Conservation (phyloP, 441 rosid genomes). For the Adansonia madagascariensis region DNA sequence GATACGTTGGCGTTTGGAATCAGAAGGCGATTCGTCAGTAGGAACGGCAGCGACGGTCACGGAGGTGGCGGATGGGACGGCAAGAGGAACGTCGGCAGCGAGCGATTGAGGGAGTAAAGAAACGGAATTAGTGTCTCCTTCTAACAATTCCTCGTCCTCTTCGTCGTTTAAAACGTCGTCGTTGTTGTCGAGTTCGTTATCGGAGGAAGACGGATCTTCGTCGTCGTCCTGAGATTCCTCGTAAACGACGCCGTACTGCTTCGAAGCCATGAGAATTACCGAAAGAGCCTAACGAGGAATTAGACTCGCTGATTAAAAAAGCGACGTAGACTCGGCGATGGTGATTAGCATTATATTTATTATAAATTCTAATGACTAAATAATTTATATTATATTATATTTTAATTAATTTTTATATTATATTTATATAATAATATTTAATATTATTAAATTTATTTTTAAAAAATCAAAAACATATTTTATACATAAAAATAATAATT, state of each 20-base stretch:
- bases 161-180: constrained; percentile 39
- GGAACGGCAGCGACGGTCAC: constrained; percentile 55
- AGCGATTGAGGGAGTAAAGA: constrained; percentile 24
- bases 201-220: constrained; percentile 42
- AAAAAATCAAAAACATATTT: no score
- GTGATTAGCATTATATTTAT: no score
- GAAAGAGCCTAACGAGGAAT: constrained; percentile 45
- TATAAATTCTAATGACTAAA: no score
- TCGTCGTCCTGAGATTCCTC: constrained; percentile 39
- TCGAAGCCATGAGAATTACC: constrained; percentile 45
- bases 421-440: no score
- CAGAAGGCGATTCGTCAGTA: constrained; percentile 35
- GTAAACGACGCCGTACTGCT: constrained; percentile 59
- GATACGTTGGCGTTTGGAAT: constrained; percentile 53
- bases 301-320: constrained; percentile 20
- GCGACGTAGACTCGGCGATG: constrained; percentile 36
- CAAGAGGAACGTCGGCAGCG: constrained; percentile 34
- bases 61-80: constrained; percentile 44
- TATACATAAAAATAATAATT: no score
- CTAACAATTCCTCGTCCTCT: constrained; percentile 37
- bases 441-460: no score
- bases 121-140: constrained; percentile 51
- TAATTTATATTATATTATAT: no score
- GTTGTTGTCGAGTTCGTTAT: constrained; percentile 43
- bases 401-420: no score